Evolutionary conservation across 257 asterid genomes (phyloP).

Genomic region (Leptodermis oblonga): DNA sequence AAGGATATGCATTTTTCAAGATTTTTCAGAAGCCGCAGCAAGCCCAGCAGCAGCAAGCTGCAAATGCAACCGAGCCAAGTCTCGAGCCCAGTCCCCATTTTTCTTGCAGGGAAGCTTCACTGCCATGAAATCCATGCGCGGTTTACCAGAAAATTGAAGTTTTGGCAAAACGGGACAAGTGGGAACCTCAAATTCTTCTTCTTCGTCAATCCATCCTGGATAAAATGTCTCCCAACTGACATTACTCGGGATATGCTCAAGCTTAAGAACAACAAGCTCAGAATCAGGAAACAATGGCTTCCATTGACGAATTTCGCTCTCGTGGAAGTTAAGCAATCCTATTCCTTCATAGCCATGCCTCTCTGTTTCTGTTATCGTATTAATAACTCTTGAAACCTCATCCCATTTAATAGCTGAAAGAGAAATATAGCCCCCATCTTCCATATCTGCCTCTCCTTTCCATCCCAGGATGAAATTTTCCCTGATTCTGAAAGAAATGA

Average conservation of each 20-base stretch:
- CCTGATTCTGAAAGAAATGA: conserved; percentile 28
- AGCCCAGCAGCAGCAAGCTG: conserved; percentile 82
- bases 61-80: conserved; percentile 80
- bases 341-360: conserved; percentile 54
- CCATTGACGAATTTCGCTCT: conserved; percentile 57
- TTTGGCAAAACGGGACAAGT: conserved; percentile 69
- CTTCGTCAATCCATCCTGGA: conserved; percentile 98
- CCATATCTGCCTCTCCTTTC: conserved; percentile 36
- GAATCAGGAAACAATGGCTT: conserved; percentile 55
- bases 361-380: conserved; percentile 41
- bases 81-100: conserved; percentile 72
- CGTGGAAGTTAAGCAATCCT: conserved; percentile 70
- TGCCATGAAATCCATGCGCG: conserved; percentile 69
- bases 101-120: conserved; percentile 85
- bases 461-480: conserved; percentile 46
- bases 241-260: conserved; percentile 48
- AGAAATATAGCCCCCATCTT: conserved; percentile 47
- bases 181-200: conserved; percentile 83
- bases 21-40: conserved; percentile 72
- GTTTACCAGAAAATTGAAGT: conserved; percentile 51
- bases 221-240: conserved; percentile 83
- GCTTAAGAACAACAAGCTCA: conserved; percentile 54
- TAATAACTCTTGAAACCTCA: conserved; percentile 49
- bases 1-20: conserved; percentile 54
- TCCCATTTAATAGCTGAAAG: conserved; percentile 61